Evolutionary conservation across 805 yeast species (phyloP).

Genomic region (Metschnikowia vanudenii): DNA sequence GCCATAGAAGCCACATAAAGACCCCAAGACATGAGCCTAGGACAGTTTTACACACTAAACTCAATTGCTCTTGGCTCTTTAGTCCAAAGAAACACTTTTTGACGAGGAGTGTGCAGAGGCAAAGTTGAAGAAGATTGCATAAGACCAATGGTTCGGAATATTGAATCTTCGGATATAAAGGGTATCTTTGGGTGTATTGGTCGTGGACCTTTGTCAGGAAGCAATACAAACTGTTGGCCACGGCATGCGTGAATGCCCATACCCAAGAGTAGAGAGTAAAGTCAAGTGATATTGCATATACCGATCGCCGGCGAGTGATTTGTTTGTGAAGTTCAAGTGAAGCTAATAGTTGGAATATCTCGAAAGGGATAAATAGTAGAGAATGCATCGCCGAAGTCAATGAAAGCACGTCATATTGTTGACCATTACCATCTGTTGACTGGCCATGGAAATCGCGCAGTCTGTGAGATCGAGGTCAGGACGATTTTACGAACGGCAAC

Average conservation of each 20-base stretch:
- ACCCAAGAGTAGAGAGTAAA: slow-evolving; percentile 14
- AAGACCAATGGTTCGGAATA: neutral
- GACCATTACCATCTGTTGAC: neutral
- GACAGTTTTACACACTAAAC: slow-evolving; percentile 13
- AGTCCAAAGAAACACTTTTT: slow-evolving; percentile 2
- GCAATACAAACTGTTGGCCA: slow-evolving; percentile 10
- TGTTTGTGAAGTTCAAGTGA: slow-evolving; percentile 7
- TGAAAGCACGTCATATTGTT: neutral
- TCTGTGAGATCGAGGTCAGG: neutral
- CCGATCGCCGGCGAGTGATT: slow-evolving; percentile 3
- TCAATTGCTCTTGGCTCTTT: slow-evolving; percentile 12
- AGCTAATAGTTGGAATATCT: slow-evolving; percentile 8
- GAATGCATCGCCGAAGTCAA: neutral
- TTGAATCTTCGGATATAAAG: slow-evolving; percentile 9
- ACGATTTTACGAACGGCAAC: too few species aligned
- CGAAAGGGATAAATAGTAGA: slow-evolving; percentile 9
- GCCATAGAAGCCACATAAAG: slow-evolving; percentile 1
- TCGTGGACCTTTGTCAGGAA: slow-evolving; percentile 8
- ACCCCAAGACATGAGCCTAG: slow-evolving; percentile 1
- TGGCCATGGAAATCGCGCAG: neutral
- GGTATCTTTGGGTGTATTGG: slow-evolving; percentile 15
- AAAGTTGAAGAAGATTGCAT: neutral
- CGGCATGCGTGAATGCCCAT: slow-evolving; percentile 10
- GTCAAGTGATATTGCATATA: slow-evolving; percentile 14
- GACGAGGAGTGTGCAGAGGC: neutral